These are phyloP conservation scores for Silene uniflora DNA, from an alignment of 148 eudicot genomes.

Conservation along the genomic window DNA sequence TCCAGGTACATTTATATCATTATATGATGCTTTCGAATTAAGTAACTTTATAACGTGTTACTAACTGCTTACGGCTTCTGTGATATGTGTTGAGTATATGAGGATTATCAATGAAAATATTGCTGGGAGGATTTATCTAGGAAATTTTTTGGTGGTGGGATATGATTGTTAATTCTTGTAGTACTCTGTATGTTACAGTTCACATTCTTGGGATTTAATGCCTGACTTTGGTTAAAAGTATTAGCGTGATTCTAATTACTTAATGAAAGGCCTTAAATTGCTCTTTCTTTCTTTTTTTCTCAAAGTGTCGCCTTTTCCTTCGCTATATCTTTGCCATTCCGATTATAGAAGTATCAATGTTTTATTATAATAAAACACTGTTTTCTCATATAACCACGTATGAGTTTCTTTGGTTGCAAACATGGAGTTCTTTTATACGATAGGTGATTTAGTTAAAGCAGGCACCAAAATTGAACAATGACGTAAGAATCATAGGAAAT, in stretches of 20 bases:
- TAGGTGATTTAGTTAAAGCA: not conserved
- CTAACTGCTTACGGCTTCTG: not conserved
- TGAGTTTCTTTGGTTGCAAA: too few species aligned
- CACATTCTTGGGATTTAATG: not conserved
- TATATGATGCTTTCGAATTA: not conserved
- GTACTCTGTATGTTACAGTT: not conserved
- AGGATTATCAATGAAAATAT: not conserved
- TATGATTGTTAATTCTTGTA: not conserved
- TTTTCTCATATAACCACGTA: too few species aligned
- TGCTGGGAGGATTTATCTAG: not conserved
- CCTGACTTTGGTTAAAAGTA: not conserved
- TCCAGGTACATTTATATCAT: slow-evolving; percentile 45
- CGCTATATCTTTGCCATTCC: too few species aligned
- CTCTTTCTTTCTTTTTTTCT: not conserved
- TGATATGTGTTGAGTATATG: slow-evolving; percentile 1
- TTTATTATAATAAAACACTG: too few species aligned
- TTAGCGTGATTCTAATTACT: not conserved
- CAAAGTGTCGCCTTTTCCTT: not conserved
- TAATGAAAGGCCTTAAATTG: too few species aligned
- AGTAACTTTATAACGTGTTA: not conserved
- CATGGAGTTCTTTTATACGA: not conserved
- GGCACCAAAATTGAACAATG: not conserved
- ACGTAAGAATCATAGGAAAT: not conserved
- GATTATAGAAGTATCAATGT: not conserved
- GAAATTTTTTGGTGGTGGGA: too few species aligned